phyloP scores from a whole-genome alignment of 2,329 filamentous ascomycete genomes.

The Ceratocystis huliohia region DNA sequence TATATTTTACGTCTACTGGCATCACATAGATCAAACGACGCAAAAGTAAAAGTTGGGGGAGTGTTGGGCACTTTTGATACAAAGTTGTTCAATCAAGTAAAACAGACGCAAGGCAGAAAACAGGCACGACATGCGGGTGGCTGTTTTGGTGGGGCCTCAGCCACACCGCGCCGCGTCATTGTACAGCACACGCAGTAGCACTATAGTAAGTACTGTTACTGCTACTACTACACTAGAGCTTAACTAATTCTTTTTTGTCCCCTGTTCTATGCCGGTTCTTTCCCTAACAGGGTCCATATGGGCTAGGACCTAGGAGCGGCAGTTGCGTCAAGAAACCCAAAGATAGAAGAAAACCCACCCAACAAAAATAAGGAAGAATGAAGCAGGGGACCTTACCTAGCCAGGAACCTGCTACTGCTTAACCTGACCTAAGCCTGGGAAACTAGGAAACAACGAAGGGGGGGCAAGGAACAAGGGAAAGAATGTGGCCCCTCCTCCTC shows the following conservation, averaged over 20 bases:
- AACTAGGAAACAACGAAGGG: neutral
- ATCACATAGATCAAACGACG: no score
- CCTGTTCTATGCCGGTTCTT: neutral
- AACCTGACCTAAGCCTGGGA: neutral
- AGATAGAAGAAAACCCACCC: neutral
- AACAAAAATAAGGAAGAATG: neutral
- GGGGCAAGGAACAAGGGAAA: neutral
- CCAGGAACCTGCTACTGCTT: neutral
- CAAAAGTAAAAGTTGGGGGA: no score
- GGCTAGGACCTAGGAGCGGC: neutral
- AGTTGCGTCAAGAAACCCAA: neutral
- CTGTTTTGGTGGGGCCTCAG: neutral
- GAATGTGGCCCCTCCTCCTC: conserved; percentile 4
- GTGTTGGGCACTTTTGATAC: no score
- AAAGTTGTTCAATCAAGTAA: no score
- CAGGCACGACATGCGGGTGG: neutral
- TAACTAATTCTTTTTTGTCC: neutral
- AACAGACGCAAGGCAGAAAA: neutral
- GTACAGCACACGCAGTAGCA: no score
- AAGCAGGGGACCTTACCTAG: neutral
- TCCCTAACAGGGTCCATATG: neutral
- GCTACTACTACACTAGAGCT: neutral
- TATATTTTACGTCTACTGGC: no score
- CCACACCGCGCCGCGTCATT: conserved; percentile 1
- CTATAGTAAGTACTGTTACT: neutral